Percentiles rank a stretch among this genome's conserved stretches.
Evolutionary conservation across 176 grass and related monocot species (phyloP).

Genomic region (Carex littledalei): DNA sequence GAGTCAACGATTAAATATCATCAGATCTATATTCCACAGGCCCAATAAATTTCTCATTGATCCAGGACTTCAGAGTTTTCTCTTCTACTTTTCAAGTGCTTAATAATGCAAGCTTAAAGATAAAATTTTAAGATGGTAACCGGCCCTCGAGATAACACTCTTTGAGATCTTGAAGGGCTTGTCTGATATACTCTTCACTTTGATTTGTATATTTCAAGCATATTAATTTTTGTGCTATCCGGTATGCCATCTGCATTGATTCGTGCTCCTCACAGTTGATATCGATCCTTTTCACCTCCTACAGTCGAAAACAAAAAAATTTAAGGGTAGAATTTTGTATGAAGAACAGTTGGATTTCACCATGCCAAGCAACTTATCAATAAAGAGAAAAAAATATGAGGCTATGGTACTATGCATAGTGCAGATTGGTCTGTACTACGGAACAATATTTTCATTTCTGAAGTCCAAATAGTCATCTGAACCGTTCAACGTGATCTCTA

Average conservation of each 20-base stretch:
- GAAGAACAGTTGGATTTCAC: background rate
- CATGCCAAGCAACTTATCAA: background rate
- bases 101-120: background rate
- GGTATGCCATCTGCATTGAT: conserved; percentile 63
- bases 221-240: conserved; percentile 54
- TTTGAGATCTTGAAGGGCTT: conserved; percentile 64
- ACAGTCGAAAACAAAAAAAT: background rate
- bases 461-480: too few relatives aligned
- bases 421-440: too few relatives aligned
- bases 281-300: conserved; percentile 77
- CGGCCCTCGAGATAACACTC: conserved; percentile 43
- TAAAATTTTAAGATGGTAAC: conserved; percentile 26
- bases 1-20: background rate
- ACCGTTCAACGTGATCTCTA: too few relatives aligned
- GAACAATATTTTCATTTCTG: too few relatives aligned
- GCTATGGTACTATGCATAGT: too few relatives aligned
- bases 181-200: conserved; percentile 58
- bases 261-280: conserved; percentile 46
- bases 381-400: background rate
- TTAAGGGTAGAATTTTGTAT: background rate
- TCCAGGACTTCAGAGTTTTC: too few relatives aligned
- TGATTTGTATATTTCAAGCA: conserved; percentile 95
- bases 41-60: background rate
- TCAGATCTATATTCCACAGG: conserved; percentile 4
- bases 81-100: background rate